A percentile compares a stretch with the other conserved stretches of the same genome.
These are phyloP conservation scores for Berberis thunbergii DNA, from an alignment of 164 flowering plant species.

Conservation along the genomic window DNA sequence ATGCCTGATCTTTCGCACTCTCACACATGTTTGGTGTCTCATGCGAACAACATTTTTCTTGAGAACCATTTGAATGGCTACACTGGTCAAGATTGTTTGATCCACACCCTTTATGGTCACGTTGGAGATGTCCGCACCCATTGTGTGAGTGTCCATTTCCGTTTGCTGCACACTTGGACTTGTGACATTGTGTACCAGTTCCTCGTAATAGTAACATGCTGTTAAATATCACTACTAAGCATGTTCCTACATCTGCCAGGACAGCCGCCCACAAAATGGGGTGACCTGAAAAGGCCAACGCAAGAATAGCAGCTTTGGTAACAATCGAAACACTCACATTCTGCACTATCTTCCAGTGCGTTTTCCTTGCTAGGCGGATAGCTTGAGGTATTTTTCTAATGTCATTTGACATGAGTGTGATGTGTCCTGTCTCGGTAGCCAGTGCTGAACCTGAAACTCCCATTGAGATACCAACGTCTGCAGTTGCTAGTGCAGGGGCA, in stretches of 20 bases:
- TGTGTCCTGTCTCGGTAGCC: conserved; percentile 74
- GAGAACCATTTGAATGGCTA: conserved; percentile 1
- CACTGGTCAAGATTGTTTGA: neutral
- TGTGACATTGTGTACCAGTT: conserved; percentile 11
- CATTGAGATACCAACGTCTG: conserved; percentile 93
- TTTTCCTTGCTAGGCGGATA: conserved; percentile 38
- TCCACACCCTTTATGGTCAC: conserved; percentile 1
- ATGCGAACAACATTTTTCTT: conserved; percentile 11
- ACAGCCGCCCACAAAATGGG: conserved; percentile 93
- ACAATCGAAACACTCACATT: conserved; percentile 53
- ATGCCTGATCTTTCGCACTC: neutral
- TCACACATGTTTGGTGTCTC: neutral
- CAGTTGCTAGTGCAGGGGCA: conserved; percentile 85
- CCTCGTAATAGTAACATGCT: conserved; percentile 71
- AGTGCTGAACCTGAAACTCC: conserved; percentile 91
- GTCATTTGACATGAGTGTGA: conserved; percentile 86
- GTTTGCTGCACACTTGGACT: conserved; percentile 1
- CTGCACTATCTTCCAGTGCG: conserved; percentile 42
- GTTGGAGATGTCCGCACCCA: conserved; percentile 1
- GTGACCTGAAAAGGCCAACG: conserved; percentile 65
- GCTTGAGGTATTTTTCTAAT: conserved; percentile 61
- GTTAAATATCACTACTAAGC: conserved; percentile 72
- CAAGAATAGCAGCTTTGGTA: conserved; percentile 61
- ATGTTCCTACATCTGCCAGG: conserved; percentile 82
- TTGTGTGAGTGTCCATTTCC: neutral